Base-by-base conservation (phyloP, 31 red algal genomes). In the Odonthalia washingtoniensis region DNA sequence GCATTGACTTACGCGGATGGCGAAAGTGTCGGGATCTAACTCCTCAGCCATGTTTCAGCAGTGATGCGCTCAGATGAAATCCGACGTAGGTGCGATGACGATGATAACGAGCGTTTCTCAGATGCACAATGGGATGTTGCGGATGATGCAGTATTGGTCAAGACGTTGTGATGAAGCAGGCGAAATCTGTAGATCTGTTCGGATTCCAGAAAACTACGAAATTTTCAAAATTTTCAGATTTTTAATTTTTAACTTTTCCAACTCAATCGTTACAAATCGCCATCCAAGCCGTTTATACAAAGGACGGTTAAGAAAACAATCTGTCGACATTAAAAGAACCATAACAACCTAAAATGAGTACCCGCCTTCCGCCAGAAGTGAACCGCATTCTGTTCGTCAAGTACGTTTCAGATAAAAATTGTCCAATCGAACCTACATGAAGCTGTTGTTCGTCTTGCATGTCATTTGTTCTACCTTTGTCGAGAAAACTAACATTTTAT, bases 361-460 rank as follows among this genome's bases (percentile, higher is more conserved):
- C 81, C 40, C 90, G 90, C 46, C 81, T 94, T 18, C 78, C 94
- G 21, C 94, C 94, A 45, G 94, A 92, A 31, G 94, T 96, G 3
- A 96, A 96, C 74, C 76, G 94, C 5, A 89, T 96, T 53, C 70
- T 96, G 40, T 96, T 89, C 68, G 90, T 96, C 37, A 88, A 91
- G 80, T 91, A 91, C 28, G 80, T 85, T 70, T 32, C 9, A 28
- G 6, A 28, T 12, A 12, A 34, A 6, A n/a, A n/a, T n/a, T n/a
- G n/a, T n/a, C n/a, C n/a, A n/a, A n/a, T n/a, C n/a, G n/a, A n/a
- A n/a, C n/a, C n/a, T n/a, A n/a, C n/a, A n/a, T n/a, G n/a, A n/a
- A n/a, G n/a, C n/a, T 27, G 4, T 21, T 38, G 27, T 64, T 12
- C 16, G 41, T 17, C 52, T 17, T 61, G 52, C 52, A 14, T 17